These are phyloP conservation scores for Tetracladium marchalianum DNA, from an alignment of 495 filamentous ascomycete species.

Conservation along the genomic window DNA sequence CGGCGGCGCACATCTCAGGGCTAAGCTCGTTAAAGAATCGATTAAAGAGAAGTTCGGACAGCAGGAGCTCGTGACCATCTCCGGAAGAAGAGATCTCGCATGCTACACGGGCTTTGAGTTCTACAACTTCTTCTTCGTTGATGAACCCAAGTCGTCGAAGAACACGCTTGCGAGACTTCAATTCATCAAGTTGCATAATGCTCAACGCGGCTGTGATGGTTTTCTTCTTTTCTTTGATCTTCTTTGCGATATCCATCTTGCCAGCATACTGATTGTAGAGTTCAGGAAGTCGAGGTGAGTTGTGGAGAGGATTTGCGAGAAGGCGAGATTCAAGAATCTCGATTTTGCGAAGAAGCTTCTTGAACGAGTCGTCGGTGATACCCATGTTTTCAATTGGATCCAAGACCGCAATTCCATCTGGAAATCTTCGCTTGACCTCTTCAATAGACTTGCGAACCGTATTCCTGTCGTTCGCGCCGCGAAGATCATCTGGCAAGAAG, in stretches of 20 bases:
- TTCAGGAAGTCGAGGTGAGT: slow-evolving; percentile 68
- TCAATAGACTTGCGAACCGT: slow-evolving; percentile 53
- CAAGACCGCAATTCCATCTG: slow-evolving; percentile 79
- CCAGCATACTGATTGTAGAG: slow-evolving; percentile 74
- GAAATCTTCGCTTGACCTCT: slow-evolving; percentile 75
- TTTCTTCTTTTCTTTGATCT: slow-evolving; percentile 83
- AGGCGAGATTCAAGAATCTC: slow-evolving; percentile 90
- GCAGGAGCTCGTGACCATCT: slow-evolving; percentile 74
- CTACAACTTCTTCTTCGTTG: slow-evolving; percentile 85
- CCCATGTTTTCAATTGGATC: slow-evolving; percentile 94
- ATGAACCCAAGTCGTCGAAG: slow-evolving; percentile 92
- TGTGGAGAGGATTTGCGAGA: slow-evolving; percentile 80
- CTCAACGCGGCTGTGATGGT: slow-evolving; percentile 72
- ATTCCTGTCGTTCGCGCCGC: slow-evolving; percentile 49
- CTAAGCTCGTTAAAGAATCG: slow-evolving; percentile 93
- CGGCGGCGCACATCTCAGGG: slow-evolving; percentile 75
- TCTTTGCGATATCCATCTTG: slow-evolving; percentile 63
- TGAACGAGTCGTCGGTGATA: slow-evolving; percentile 86
- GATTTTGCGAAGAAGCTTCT: slow-evolving; percentile 88
- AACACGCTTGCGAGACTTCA: slow-evolving; percentile 94
- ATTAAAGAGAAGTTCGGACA: slow-evolving; percentile 90
- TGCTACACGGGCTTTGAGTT: slow-evolving; percentile 90
- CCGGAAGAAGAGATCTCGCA: slow-evolving; percentile 87
- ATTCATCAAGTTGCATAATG: slow-evolving; percentile 85
- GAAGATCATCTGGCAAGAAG: slow-evolving; percentile 67